These are phyloP conservation scores for Claviceps pusilla DNA, from an alignment of 2,329 filamentous ascomycete species.

Conservation along the genomic window DNA sequence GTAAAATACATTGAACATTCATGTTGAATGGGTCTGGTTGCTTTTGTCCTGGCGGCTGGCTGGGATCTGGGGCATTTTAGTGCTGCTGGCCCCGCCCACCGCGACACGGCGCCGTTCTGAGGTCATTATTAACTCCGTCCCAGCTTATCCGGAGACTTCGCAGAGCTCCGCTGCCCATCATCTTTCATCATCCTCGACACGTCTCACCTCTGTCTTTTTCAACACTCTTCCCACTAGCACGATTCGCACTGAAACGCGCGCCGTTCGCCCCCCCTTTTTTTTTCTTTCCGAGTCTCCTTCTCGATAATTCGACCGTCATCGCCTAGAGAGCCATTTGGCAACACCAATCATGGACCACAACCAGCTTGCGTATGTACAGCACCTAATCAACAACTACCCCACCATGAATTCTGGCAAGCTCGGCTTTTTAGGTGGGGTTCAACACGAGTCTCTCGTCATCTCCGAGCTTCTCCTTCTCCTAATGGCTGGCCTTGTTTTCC, in stretches of 20 bases:
- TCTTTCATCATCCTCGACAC: constrained; percentile 3
- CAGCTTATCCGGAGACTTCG: constrained; percentile 7
- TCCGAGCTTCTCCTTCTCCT: background rate
- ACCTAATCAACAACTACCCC: constrained; percentile 4
- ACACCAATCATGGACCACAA: constrained; percentile 7
- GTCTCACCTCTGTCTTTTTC: background rate
- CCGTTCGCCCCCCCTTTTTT: background rate
- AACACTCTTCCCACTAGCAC: background rate
- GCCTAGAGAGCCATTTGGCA: constrained; percentile 6
- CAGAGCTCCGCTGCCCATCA: constrained; percentile 1
- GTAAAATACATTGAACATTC: no score
- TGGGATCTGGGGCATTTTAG: background rate
- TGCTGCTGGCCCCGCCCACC: background rate
- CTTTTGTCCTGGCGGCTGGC: background rate
- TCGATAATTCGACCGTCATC: background rate
- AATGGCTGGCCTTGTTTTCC: background rate
- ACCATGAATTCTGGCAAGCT: constrained; percentile 6
- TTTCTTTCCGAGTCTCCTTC: background rate
- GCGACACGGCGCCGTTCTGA: constrained; percentile 1
- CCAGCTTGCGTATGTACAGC: constrained; percentile 7
- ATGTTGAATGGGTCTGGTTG: no score
- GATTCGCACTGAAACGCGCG: background rate
- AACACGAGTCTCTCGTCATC: background rate
- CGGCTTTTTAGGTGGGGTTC: constrained; percentile 2
- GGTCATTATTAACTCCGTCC: constrained; percentile 8